These are phyloP conservation scores for Medicago truncatula DNA, from an alignment of 306 rosid genomes.

Conservation along the genomic window MtrunA17r5.0-ANR NC_053043.1:19838001-19838500, in stretches of 20 bases:
- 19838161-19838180: no score
- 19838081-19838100: no score
- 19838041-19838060: background rate
- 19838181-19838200: background rate
- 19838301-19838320: background rate
- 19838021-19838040: background rate
- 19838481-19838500: background rate
- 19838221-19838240: background rate
- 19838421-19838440: constrained; percentile 24
- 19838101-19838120: no score
- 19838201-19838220: background rate
- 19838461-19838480: background rate
- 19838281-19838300: background rate
- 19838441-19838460: background rate
- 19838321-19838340: background rate
- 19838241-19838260: background rate
- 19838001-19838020: background rate
- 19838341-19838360: constrained; percentile 23
- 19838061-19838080: background rate
- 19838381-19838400: background rate
- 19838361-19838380: background rate
- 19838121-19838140: no score
- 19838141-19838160: no score
- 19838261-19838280: background rate
- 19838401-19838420: constrained; percentile 11